Evolutionary conservation across 106 monocot species (phyloP).

Genomic region (Allium fistulosum): DNA sequence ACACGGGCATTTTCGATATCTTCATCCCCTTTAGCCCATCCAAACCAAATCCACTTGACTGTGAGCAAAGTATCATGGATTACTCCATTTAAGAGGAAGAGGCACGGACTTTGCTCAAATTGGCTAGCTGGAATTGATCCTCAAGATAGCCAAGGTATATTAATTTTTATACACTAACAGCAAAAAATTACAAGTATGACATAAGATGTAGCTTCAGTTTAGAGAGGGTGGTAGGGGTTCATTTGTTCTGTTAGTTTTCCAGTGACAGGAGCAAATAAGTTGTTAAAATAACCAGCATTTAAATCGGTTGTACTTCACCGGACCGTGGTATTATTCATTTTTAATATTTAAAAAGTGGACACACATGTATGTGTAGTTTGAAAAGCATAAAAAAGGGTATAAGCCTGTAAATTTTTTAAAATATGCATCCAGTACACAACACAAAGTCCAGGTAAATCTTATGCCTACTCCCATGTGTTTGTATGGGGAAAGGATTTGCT

Average conservation of each 20-base stretch:
- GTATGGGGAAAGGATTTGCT: too few relatives aligned
- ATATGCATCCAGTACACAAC: too few relatives aligned
- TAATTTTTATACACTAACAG: neutral
- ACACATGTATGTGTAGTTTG: too few relatives aligned
- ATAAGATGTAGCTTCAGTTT: neutral
- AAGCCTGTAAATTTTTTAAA: too few relatives aligned
- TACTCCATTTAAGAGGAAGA: conserved; percentile 78
- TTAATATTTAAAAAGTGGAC: too few relatives aligned
- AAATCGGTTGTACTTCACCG: conserved; percentile 20
- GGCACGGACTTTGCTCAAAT: conserved; percentile 71
- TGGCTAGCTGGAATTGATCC: conserved; percentile 87
- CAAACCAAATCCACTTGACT: conserved; percentile 73
- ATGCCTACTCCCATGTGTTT: too few relatives aligned
- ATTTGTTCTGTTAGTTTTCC: neutral
- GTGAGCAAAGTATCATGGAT: conserved; percentile 69
- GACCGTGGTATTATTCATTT: too few relatives aligned
- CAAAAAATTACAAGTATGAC: neutral
- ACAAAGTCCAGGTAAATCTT: too few relatives aligned
- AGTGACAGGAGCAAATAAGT: too few relatives aligned
- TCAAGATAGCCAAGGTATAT: conserved; percentile 27
- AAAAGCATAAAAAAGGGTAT: too few relatives aligned
- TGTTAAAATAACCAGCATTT: too few relatives aligned
- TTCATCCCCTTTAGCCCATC: conserved; percentile 80
- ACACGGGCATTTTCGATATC: conserved; percentile 94
- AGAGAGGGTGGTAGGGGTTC: neutral